These are phyloP conservation scores for Pugionium cornutum DNA, from an alignment of 345 rosid species.

Conservation along the genomic window DNA sequence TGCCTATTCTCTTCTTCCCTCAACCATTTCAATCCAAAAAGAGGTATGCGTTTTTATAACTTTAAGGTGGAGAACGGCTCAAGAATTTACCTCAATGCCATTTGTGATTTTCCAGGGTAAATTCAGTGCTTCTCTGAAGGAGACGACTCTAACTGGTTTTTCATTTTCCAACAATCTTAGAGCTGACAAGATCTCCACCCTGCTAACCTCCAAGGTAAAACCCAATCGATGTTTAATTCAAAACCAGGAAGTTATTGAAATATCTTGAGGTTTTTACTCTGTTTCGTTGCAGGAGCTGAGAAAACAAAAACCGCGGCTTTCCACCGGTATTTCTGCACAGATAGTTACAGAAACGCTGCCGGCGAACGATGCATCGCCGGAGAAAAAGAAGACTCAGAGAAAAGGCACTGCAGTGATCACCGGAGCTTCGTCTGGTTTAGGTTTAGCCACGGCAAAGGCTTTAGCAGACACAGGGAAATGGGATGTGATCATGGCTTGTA, in stretches of 20 bases:
- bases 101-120: conserved; percentile 58
- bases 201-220: conserved; percentile 59
- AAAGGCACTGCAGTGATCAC: conserved; percentile 77
- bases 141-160: conserved; percentile 64
- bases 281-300: conserved; percentile 31
- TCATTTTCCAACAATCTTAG: conserved; percentile 57
- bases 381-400: conserved; percentile 72
- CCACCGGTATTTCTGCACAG: conserved; percentile 51
- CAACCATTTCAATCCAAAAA: conserved; percentile 54
- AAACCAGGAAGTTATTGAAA: not conserved
- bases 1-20: conserved; percentile 66
- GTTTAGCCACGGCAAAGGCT: conserved; percentile 86
- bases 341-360: conserved; percentile 54
- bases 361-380: conserved; percentile 47
- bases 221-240: not conserved
- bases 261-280: conserved; percentile 2
- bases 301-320: conserved; percentile 14
- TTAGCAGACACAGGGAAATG: conserved; percentile 87
- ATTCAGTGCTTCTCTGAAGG: conserved; percentile 60
- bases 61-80: not conserved
- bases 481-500: conserved; percentile 92
- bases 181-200: conserved; percentile 50
- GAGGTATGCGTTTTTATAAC: conserved; percentile 49
- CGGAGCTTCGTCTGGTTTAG: conserved; percentile 91
- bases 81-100: not conserved